Evolutionary conservation across 23 red algal species (phyloP), one percentile per base, ranked within the genome.

Genomic region (Gracilaria gracilis): DNA sequence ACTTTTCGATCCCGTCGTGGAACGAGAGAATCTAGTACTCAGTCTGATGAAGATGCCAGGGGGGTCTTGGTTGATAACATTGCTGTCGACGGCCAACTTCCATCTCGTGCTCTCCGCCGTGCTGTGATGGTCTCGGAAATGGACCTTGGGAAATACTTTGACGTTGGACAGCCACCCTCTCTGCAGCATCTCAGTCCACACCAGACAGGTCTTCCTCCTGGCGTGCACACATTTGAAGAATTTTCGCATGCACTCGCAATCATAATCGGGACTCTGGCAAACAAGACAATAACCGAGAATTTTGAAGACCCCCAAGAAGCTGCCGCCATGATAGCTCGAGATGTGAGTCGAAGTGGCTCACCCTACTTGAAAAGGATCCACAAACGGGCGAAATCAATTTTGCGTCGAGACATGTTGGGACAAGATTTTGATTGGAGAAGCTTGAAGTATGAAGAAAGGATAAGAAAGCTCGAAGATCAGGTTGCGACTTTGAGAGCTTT

Each of bases 21-120:
- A 61, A 67, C 31, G 38, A 55, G 61, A 55, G 65, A 55, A 72
- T 23, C 48, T 51, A 71, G 49, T 20, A 80, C 87, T 14, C 87
- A 90, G 55, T 90, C 87, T 20, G 87, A 90, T 77, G 87, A 90
- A 75, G 87, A 90, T 49, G 87, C 75, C 3, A 90, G 81, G 49
- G 75, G 87, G 12, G 58, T 90, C n/a, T 47, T 90, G 57, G 87
- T 90, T 25, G 87, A 90, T 34, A 90, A 90, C 61, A 90, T 90
- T 48, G 87, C 87, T 9, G 87, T 90, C 19, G 87, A 90, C 64
- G 87, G 87, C 9, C 73, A 90, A 71, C 64, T 90, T 53, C 87
- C 87, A 39, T 90, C 87, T 29, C 46, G 87, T 12, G 74, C 87
- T 31, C 64, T 90, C 16, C 87, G 75, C 4, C 54, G 87, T 57